Percentiles rank a stretch among this genome's conserved stretches.
These are phyloP conservation scores for Teratosphaeria pseudoeucalypti DNA, from an alignment of 2,329 filamentous ascomycete species.

Conservation along the genomic window DNA sequence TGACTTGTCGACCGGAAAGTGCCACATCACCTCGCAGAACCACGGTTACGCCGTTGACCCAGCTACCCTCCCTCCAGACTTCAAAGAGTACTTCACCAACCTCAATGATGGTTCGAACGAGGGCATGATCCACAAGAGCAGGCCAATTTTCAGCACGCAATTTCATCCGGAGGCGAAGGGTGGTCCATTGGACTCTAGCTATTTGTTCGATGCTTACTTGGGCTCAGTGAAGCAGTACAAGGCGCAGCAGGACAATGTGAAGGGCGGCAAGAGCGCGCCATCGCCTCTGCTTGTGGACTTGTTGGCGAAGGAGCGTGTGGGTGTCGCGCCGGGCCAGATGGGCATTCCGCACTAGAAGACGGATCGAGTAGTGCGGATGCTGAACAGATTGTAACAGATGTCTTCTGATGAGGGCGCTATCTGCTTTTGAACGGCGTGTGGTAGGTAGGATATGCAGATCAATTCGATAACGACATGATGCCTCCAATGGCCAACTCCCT, in stretches of 20 bases:
- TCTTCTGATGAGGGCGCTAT: not conserved
- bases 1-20: constrained; percentile 88
- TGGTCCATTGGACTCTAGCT: constrained; percentile 88
- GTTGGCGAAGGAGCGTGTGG: constrained; percentile 86
- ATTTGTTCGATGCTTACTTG: constrained; percentile 93
- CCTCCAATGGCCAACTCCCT: not conserved
- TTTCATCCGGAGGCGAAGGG: constrained; percentile 99
- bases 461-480: not conserved
- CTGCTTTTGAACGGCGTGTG: not conserved
- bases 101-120: constrained; percentile 96
- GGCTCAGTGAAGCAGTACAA: constrained; percentile 86
- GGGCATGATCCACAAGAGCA: constrained; percentile 90
- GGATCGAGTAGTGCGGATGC: not conserved
- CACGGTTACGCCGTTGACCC: constrained; percentile 94
- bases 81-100: constrained; percentile 98
- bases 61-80: constrained; percentile 69
- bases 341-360: not conserved
- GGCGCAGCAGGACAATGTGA: constrained; percentile 61
- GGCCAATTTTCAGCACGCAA: constrained; percentile 95
- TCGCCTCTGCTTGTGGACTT: constrained; percentile 83
- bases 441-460: not conserved
- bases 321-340: constrained; percentile 45
- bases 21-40: constrained; percentile 98
- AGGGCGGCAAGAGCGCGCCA: constrained; percentile 67
- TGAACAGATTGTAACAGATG: not conserved